Evolutionary conservation across 768 basidiomycete genomes (phyloP), one percentile per base, ranked within the genome.

Genomic region (Pisolithus albus): DNA sequence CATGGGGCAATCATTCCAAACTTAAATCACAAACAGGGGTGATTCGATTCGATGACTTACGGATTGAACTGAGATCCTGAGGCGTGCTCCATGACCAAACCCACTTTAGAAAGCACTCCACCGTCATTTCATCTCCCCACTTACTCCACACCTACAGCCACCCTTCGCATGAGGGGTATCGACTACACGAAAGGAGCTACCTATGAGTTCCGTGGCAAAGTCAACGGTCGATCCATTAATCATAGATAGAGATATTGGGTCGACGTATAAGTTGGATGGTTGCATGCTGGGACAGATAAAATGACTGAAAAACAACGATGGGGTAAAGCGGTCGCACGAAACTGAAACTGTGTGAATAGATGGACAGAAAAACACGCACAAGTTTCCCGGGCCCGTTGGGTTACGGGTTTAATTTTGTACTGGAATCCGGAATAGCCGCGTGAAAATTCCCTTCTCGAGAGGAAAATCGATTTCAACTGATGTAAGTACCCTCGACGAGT

Each of bases 131-230:
- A 91, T 73, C 63, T 94, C 92, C 93, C 92, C 96, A 63, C 92
- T 94, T 19, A 97, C 84, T 15, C 95, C 95, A 61, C 95, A 99
- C 1, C 95, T 94, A 56, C 95, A 98, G 0, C 90, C 90, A 2
- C 91, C 91, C 58, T 91, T 86, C 0, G 94, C 87, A 66, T 91
- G 89, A 0, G 95, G 95, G 59, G 98, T 99, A 21, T 86, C 81
- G 8, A 78, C 64, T 3, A 97, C 69, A 10, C 86, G 75, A 67
- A 99, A 99, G 42, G 83, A 86, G 64, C 88, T 90, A 11, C 95
- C 95, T 60, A 98, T 98, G 36, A 97, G 80, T 68, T 97, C 95
- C 0, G 92, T 95, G 0, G 88, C 87, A 62, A 84, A 94, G 66
- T 96, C 92, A 40, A 97, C 75, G 0, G 88, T 90, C 0, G 92